These are phyloP conservation scores for Arthrobotrys pseudoclavata DNA, from an alignment of 2,329 filamentous ascomycete genomes.

Conservation along the genomic window DNA sequence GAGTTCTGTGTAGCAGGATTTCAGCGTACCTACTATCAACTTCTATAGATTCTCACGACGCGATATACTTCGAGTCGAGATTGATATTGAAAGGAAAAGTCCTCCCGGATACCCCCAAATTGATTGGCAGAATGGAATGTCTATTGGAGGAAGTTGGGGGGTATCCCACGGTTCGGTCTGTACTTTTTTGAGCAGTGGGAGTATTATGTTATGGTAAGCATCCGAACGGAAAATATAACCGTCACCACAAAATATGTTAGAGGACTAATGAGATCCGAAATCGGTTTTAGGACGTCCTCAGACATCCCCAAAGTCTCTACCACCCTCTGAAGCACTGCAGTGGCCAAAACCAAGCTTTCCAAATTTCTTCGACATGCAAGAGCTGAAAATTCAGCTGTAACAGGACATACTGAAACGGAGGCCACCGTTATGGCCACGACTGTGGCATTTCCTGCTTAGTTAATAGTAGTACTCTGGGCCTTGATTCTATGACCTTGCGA, in stretches of 20 bases:
- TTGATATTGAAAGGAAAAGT: not conserved
- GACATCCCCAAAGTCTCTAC: conserved; percentile 13
- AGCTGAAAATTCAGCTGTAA: not conserved
- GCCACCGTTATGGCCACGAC: not conserved
- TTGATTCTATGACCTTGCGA: not conserved
- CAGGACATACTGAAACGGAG: not conserved
- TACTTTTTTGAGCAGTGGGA: conserved; percentile 20
- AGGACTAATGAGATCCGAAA: not conserved
- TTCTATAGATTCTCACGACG: conserved; percentile 20
- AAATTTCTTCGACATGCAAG: conserved; percentile 26
- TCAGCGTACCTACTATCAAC: conserved; percentile 7
- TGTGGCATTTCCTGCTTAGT: not conserved
- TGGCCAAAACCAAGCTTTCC: conserved; percentile 6
- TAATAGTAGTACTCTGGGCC: not conserved
- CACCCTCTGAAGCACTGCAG: conserved; percentile 10
- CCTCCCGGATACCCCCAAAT: conserved; percentile 7
- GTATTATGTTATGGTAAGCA: conserved; percentile 28
- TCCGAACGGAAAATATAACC: not conserved
- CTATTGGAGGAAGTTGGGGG: conserved; percentile 25
- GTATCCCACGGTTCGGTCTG: conserved; percentile 15
- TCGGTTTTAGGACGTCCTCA: conserved; percentile 11
- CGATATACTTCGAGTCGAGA: not conserved
- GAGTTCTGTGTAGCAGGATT: conserved; percentile 9
- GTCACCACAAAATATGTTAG: not conserved
- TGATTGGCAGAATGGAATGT: conserved; percentile 5